phyloP scores from a whole-genome alignment of 139 green algal genomes.

The Picochlorum sp. region DNA sequence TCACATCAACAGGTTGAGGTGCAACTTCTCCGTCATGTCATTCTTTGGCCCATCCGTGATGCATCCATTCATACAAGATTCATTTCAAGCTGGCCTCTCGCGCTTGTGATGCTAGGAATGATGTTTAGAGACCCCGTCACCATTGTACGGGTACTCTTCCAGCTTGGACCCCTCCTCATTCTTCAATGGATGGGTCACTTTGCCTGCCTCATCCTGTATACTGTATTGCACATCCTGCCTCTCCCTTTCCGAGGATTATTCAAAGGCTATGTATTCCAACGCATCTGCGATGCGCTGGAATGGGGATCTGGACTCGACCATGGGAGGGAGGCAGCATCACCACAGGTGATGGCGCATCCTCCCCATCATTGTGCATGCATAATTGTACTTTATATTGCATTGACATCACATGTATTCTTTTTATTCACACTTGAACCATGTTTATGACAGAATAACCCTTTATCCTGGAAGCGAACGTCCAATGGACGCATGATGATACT shows the following conservation, averaged over 20 bases:
- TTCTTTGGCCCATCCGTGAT: constrained; percentile 33
- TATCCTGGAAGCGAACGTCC: too few relatives aligned
- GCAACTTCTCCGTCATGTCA: constrained; percentile 59
- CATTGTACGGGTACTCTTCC: constrained; percentile 8
- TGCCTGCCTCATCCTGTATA: constrained; percentile 26
- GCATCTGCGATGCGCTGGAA: constrained; percentile 20
- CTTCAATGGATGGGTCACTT: constrained; percentile 43
- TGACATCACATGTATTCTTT: too few relatives aligned
- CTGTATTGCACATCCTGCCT: constrained; percentile 16
- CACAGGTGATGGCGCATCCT: too few relatives aligned
- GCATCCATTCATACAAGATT: constrained; percentile 32
- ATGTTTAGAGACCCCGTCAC: constrained; percentile 14
- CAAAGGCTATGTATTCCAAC: constrained; percentile 7
- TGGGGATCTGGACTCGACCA: constrained; percentile 2
- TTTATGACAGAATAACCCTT: too few relatives aligned
- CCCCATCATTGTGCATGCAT: too few relatives aligned
- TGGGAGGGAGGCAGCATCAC: too few relatives aligned
- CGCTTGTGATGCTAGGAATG: constrained; percentile 26
- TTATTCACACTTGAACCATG: too few relatives aligned
- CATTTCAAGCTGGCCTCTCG: constrained; percentile 21
- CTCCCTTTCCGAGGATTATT: constrained; percentile 5
- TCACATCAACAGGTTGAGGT: constrained; percentile 58
- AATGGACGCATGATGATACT: too few relatives aligned
- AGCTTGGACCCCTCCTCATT: constrained; percentile 31
- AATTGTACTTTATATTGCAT: too few relatives aligned